Conservation (phyloP, 257 asterid species). For the Penstemon barbatus region DNA sequence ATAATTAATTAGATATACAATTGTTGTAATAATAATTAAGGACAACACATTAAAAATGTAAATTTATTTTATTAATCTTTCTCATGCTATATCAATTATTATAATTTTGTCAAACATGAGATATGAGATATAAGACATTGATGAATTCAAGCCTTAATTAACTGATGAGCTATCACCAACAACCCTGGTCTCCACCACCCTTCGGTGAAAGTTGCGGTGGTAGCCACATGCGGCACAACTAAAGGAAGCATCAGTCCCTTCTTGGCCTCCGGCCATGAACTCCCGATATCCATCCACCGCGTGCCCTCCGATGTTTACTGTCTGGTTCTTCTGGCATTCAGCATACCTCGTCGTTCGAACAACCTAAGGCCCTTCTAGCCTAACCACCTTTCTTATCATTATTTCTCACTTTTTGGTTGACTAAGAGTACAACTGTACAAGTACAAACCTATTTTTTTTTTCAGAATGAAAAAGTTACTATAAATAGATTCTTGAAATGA, state of each 20-base stretch:
- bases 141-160: constrained; percentile 3
- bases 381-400: constrained; percentile 49
- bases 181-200: constrained; percentile 46
- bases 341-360: constrained; percentile 43
- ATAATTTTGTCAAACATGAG: neutral
- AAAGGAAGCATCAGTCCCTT: constrained; percentile 48
- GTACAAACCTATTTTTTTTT: too few species aligned
- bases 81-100: neutral
- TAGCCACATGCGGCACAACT: constrained; percentile 54
- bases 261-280: constrained; percentile 63
- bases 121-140: too few species aligned
- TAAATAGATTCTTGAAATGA: neutral
- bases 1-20: too few species aligned
- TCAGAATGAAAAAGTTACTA: too few species aligned
- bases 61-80: too few species aligned
- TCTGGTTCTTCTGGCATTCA: constrained; percentile 65
- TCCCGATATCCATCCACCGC: constrained; percentile 73
- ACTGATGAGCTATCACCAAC: constrained; percentile 38
- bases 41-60: too few species aligned
- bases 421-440: too few species aligned
- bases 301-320: constrained; percentile 61
- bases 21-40: too few species aligned
- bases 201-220: constrained; percentile 38
- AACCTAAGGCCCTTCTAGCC: constrained; percentile 30
- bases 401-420: neutral